Evolutionary conservation across 2,329 filamentous ascomycete genomes (phyloP).

Genomic region (Stagonosporopsis vannaccii): DNA sequence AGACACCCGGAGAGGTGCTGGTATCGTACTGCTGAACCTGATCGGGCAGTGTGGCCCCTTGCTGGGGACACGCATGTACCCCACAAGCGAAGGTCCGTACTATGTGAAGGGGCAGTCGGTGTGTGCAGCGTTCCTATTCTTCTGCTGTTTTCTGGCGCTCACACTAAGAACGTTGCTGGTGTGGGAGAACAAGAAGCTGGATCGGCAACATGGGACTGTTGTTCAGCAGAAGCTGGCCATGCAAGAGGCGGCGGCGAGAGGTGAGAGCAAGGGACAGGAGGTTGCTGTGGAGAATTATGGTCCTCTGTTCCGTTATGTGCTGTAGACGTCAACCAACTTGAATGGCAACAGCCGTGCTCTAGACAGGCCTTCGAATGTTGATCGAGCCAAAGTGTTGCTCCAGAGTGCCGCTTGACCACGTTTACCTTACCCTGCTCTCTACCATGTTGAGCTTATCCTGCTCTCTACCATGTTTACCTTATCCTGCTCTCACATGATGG

Average conservation of each 20-base stretch:
- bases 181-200: slow-evolving; percentile 49
- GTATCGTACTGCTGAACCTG: slow-evolving; percentile 71
- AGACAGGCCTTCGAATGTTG: too few species aligned
- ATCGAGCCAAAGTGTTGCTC: background rate
- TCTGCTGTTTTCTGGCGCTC: slow-evolving; percentile 43
- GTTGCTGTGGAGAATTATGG: slow-evolving; percentile 46
- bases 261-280: slow-evolving; percentile 20
- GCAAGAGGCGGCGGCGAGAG: slow-evolving; percentile 25
- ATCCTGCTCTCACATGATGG: background rate
- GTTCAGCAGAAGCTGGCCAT: slow-evolving; percentile 35
- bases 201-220: slow-evolving; percentile 42
- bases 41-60: slow-evolving; percentile 62
- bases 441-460: too few species aligned
- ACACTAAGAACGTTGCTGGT: slow-evolving; percentile 40
- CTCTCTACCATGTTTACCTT: too few species aligned
- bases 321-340: slow-evolving; percentile 24
- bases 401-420: background rate
- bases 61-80: slow-evolving; percentile 48
- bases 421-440: too few species aligned
- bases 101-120: slow-evolving; percentile 48
- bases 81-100: slow-evolving; percentile 38
- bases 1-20: slow-evolving; percentile 70
- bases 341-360: background rate
- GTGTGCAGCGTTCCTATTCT: slow-evolving; percentile 50
- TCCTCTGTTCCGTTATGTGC: slow-evolving; percentile 41